Evolutionary conservation across 176 grass and related monocot species (phyloP).

Genomic region (Alloteropsis semialata): DNA sequence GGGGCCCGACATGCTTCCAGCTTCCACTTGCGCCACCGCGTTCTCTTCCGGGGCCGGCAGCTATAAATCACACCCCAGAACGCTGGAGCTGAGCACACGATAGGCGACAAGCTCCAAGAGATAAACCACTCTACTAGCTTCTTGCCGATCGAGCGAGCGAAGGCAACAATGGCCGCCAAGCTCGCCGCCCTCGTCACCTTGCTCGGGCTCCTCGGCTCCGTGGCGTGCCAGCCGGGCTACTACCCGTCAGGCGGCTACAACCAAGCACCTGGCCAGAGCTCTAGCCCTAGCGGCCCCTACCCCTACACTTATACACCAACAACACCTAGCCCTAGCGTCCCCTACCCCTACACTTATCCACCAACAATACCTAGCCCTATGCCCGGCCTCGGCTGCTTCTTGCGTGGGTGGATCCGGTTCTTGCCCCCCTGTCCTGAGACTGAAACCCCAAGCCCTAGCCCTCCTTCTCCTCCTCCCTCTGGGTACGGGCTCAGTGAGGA

Average conservation of each 20-base stretch:
- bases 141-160: too few relatives aligned
- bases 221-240: neutral
- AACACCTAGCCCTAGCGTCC: neutral
- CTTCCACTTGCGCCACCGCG: neutral
- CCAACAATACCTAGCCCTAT: too few relatives aligned
- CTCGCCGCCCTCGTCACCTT: neutral
- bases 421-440: neutral
- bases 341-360: too few relatives aligned
- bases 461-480: neutral
- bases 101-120: neutral
- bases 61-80: neutral
- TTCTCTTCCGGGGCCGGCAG: neutral
- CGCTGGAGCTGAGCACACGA: neutral
- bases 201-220: neutral
- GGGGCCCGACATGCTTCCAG: neutral
- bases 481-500: neutral
- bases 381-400: neutral
- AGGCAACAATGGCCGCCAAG: neutral
- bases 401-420: neutral
- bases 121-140: neutral
- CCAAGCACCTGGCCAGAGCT: too few relatives aligned
- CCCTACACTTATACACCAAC: too few relatives aligned
- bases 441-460: neutral
- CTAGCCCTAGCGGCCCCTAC: too few relatives aligned
- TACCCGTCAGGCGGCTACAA: too few relatives aligned